Base-by-base conservation (phyloP, 176 grass and related monocot genomes). In the Bothriochloa decipiens region DNA sequence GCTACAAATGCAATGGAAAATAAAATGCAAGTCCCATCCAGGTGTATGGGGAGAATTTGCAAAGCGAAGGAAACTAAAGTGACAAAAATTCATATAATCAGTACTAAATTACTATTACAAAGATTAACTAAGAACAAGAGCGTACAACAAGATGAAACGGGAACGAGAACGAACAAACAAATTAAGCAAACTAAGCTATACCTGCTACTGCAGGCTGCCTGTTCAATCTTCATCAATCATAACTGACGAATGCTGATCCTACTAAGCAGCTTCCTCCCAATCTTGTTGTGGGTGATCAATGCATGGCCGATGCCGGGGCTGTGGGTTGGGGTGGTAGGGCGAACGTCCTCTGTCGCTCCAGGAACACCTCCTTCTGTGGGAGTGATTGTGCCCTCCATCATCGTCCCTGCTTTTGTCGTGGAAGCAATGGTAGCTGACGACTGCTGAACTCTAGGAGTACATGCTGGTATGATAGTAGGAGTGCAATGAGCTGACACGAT, bases 281-380 rank as follows among this genome's bases (percentile, higher is more conserved):
- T 2, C 65, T 37, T 84, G 68, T 62, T 90, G 84, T 87, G 79
- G 74, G 23, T 36, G 68, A n/a, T n/a, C n/a, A 83, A 67, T 37
- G 52, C 72, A 74, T 87, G 88, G 1, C 84, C 84, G 15, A 90
- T 65, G 1, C 88, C 75, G 0, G 88, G 88, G 75, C 84, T 90
- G 27, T 90, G 88, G 4, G 47, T 23, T 0, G 76, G 76, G 10
- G 8, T 74, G 0, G 74, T 46, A 0, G 84, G 79, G 1, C 79
- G 84, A 42, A 61, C 36, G 39, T 86, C 88, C 0, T 83, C 74
- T 12, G 32, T 20, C 2, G 22, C 35, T 11, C 45, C 57, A 0
- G 39, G 26, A 46, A 13, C 52, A 14, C 74, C 43, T 11, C 74
- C 66, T 18, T 82, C 73, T 47, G 46, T 29, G 26, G 79, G 74